Evolutionary conservation across 345 rosid species (phyloP), one percentile per base, ranked within the genome.

Genomic region (Salix arbutifolia): DNA sequence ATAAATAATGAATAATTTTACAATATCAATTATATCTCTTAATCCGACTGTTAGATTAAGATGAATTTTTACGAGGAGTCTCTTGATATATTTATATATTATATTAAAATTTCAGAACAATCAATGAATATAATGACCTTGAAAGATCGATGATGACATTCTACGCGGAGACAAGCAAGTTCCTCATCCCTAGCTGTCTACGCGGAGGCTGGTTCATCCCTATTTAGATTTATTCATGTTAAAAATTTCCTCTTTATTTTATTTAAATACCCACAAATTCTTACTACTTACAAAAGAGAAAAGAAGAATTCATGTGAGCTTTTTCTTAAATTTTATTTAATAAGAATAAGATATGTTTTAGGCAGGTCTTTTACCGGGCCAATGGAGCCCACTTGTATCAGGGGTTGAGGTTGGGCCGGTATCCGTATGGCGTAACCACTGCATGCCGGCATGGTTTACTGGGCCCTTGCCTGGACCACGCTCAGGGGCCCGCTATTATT

Each of bases 171-270:
- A 68, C 86, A 83, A 82, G 84, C 84, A 80, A 72, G 76, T 76
- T 79, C 86, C 16, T 78, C 79, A 17, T 62, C 79, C 72, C 80
- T 83, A 67, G 78, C 82, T 0, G 77, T 84, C 44, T 81, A 50
- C 23, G 40, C 75, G 42, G 89, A 89, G 77, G 88, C 81, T 76
- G 88, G 82, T 76, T 83, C 91, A 72, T 80, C 88, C 60, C 13
- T 53, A 1, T 50, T 48, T 50, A 5, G 5, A 50, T 50, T 50
- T 17, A 19, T 17, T 3, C 26, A n/a, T 11, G 11, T 2, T n/a
- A 0, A 3, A 3, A 56, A 3, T n/a, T 56, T 9, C 0, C 4
- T n/a, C 14, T n/a, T 56, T 56, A 4, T n/a, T n/a, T 58, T 58
- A n/a, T n/a, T 23, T 58, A 58, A 56, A 58, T 21, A n/a, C 23